Conservation (phyloP, 2,329 filamentous ascomycete genomes). For the Colletotrichum theobromicola region DNA sequence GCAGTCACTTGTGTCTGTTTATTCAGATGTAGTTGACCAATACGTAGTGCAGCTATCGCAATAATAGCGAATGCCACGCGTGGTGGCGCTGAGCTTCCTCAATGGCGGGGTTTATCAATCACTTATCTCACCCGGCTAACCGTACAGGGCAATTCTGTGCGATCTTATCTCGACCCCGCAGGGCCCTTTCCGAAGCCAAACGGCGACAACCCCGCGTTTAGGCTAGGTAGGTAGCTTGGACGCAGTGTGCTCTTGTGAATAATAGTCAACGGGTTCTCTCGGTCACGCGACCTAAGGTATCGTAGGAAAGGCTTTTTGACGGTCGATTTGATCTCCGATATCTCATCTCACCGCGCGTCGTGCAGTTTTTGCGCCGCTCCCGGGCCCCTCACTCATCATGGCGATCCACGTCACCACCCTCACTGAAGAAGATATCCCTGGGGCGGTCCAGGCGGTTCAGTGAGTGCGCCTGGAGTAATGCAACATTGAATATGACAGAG, state of each 20-base stretch:
- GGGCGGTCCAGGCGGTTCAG: conserved; percentile 69
- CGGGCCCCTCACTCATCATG: conserved; percentile 36
- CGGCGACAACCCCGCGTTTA: not conserved
- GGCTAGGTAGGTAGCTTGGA: not conserved
- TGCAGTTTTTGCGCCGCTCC: not conserved
- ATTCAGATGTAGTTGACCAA: not conserved
- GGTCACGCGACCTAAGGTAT: not conserved
- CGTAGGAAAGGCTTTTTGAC: accelerated
- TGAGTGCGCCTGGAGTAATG: conserved; percentile 1
- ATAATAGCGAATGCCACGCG: not conserved
- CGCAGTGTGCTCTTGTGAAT: not conserved
- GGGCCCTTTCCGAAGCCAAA: not conserved
- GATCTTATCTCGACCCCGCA: not conserved
- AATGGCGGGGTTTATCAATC: not conserved
- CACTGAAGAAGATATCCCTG: conserved; percentile 64
- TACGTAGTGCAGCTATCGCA: not conserved
- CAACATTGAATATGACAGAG: not conserved
- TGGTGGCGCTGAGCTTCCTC: not conserved
- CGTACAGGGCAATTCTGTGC: not conserved
- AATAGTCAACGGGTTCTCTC: not conserved
- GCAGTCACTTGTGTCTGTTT: not conserved
- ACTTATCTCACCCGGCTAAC: not conserved
- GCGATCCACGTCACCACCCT: conserved; percentile 61
- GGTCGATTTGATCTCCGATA: not conserved
- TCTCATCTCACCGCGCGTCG: not conserved